These are phyloP conservation scores for Mitragyna speciosa DNA, from an alignment of 257 asterid genomes.

Conservation along the genomic window DNA sequence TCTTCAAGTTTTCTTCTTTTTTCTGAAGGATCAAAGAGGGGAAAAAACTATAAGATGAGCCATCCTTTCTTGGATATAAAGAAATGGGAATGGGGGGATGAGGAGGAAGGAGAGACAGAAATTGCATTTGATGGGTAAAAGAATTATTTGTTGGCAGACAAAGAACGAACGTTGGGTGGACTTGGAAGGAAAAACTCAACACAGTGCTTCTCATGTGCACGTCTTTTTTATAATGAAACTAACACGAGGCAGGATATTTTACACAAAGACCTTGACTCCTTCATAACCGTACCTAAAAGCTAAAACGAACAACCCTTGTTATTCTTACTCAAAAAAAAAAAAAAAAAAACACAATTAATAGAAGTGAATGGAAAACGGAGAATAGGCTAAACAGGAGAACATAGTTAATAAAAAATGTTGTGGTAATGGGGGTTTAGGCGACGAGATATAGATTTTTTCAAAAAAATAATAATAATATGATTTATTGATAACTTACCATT, in stretches of 20 bases:
- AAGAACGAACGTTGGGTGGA: constrained; percentile 4
- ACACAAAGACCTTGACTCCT: constrained; percentile 12
- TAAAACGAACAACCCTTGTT: neutral
- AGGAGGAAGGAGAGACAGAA: neutral
- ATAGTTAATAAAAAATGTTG: too few species aligned
- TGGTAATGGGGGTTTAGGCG: too few species aligned
- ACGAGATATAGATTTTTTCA: too few species aligned
- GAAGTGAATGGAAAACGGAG: neutral
- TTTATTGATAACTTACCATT: too few species aligned
- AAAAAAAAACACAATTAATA: neutral
- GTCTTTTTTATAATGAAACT: constrained; percentile 11
- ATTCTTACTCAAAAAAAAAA: neutral
- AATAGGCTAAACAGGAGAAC: neutral
- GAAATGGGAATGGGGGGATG: neutral
- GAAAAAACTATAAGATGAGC: neutral
- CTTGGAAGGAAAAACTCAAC: constrained; percentile 6
- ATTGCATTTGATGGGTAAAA: constrained; percentile 16
- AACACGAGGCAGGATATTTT: neutral
- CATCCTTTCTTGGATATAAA: neutral
- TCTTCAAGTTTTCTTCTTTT: neutral
- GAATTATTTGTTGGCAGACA: neutral
- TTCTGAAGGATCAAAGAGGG: neutral
- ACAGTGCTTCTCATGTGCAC: too few species aligned
- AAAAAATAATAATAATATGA: too few species aligned
- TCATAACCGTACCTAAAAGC: constrained; percentile 7